Percentiles rank a stretch among this genome's conserved stretches.
phyloP scores from a whole-genome alignment of 129 eudicot species.

The Chrysanthemum makinoi region DNA sequence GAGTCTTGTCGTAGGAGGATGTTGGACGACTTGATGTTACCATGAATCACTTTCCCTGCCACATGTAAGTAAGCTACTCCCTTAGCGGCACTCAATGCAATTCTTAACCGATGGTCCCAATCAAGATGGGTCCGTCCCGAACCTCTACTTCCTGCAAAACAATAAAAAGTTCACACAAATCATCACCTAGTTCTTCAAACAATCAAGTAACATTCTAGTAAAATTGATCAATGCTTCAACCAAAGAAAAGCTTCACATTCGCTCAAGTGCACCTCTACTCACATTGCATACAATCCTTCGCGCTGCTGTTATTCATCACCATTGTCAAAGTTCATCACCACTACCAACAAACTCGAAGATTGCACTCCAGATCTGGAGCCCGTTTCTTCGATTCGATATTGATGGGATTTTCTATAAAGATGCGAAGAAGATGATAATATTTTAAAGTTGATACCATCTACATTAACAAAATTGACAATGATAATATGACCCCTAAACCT shows the following conservation, averaged over 20 bases:
- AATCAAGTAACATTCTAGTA: neutral
- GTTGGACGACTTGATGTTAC: constrained; percentile 91
- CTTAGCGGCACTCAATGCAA: constrained; percentile 65
- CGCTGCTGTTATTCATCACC: no score
- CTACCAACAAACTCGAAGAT: no score
- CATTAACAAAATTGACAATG: no score
- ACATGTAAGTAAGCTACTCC: constrained; percentile 73
- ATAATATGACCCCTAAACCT: no score
- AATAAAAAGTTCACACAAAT: neutral
- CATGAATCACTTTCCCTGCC: constrained; percentile 68
- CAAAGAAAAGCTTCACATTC: no score
- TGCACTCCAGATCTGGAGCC: neutral
- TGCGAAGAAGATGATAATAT: neutral
- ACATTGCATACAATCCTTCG: no score
- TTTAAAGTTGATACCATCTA: no score
- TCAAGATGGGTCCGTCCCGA: constrained; percentile 76
- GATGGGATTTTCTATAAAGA: neutral
- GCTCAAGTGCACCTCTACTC: no score
- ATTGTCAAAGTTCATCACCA: no score
- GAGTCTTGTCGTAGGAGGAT: constrained; percentile 60
- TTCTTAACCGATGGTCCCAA: constrained; percentile 80
- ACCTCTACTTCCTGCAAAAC: constrained; percentile 68
- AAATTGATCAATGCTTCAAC: neutral
- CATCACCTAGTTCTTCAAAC: neutral
- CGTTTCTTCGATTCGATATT: no score